Evolutionary conservation across 106 monocot species (phyloP), one percentile per base, ranked within the genome.

Genomic region (Acanthochlamys bracteata): DNA sequence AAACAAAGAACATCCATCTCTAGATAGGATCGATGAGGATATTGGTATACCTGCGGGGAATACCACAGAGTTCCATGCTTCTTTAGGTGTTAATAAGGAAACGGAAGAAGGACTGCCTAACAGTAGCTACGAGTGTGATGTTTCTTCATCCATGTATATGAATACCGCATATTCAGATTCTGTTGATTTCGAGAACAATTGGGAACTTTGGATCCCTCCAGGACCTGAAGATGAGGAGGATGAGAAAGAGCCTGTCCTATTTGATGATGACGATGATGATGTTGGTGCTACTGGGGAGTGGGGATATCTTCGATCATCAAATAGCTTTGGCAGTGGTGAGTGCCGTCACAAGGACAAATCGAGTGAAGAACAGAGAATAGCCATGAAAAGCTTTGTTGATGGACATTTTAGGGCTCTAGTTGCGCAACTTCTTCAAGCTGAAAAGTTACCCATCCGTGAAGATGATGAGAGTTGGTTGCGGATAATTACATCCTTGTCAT

Each of bases 321-420:
- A 74, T 63, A 88, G 82, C 69, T 90, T 82, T 75, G 74, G 79
- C 19, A 80, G 83, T 60, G 73, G 76, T 65, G 90, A 90, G 45
- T 80, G 20, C 46, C 75, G 74, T 11, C 66, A 41, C 65, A 74
- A 72, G 65, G 77, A 82, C 58, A 52, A 65, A 14, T 69, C 87
- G 24, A 73, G 13, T 41, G 85, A 86, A 63, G 88, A 92, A 49
- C 76, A 92, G 43, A 83, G 61, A 70, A 83, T 76, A 53, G 80
- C 75, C 25, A 77, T 88, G 81, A 88, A 98, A 66, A 75, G 81
- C 73, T 78, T 88, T 61, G 78, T 88, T 62, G 83, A 83, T 76
- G 90, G 85, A 10, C 88, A 98, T 78, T 98, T 98, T 66, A 80
- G 75, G 53, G 88, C 83, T 59, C 77, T 92, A 66, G 76, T 98